Conservation (phyloP, 257 asterid genomes). For the Solanum appendiculatum region DNA sequence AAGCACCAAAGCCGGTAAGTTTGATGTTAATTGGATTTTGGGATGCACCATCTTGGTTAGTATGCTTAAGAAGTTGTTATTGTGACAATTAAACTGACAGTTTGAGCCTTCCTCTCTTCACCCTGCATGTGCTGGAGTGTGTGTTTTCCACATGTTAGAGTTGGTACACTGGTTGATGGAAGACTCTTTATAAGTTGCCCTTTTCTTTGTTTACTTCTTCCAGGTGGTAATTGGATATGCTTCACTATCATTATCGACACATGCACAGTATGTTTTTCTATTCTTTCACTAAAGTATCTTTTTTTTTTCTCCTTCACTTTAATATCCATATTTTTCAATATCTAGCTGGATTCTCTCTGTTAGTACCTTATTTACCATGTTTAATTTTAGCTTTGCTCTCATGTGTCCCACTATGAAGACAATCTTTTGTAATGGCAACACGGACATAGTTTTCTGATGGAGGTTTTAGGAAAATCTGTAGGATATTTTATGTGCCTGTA, state of each 20-base stretch:
- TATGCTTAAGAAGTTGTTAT: background rate
- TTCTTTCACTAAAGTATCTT: background rate
- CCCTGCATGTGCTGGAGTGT: background rate
- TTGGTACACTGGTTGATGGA: background rate
- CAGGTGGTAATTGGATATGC: conserved; percentile 97
- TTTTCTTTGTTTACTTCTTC: conserved; percentile 19
- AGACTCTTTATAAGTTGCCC: background rate
- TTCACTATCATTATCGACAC: conserved; percentile 73
- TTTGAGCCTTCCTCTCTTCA: background rate
- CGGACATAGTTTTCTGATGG: background rate
- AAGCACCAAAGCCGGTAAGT: conserved; percentile 97
- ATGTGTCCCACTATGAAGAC: background rate
- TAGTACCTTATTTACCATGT: background rate
- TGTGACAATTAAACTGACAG: background rate
- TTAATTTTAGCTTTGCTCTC: background rate
- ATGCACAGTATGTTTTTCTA: conserved; percentile 69
- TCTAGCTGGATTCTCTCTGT: background rate
- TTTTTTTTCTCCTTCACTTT: background rate
- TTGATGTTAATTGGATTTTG: background rate
- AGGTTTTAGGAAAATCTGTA: background rate
- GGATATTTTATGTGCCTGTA: background rate
- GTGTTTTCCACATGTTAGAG: background rate
- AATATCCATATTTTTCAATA: background rate
- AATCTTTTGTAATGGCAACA: background rate
- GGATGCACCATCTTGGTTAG: conserved; percentile 2